Evolutionary conservation across 1,139 yeast genomes (phyloP), one percentile per base, ranked within the genome.

Genomic region (Saccharomyces hybrid): DNA sequence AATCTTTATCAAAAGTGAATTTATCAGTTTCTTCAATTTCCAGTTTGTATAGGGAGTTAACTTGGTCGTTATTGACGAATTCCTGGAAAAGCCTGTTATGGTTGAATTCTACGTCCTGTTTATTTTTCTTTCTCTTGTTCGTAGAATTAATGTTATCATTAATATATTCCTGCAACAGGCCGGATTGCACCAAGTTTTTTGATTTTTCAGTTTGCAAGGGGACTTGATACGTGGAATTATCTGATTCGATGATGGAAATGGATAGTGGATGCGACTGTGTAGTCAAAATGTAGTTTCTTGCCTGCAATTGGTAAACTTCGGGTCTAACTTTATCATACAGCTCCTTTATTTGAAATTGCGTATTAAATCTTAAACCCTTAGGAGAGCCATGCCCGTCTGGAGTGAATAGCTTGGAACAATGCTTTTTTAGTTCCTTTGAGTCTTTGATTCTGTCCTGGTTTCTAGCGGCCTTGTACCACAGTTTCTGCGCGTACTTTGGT

Each of bases 221-320:
- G 26, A 59, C 42, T 47, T 59, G 61, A 50, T 52, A 60, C 2
- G 58, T 16, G 13, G 50, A 51, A 13, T 50, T 47, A 25, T 55
- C 52, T 7, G 54, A 48, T 38, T 58, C 52, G 27, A 63, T 48
- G n/a, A 62, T 54, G 3, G 60, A 59, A 16, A 62, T 19, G 5
- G 67, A 62, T 11, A 57, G n/a, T 2, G 67, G 66, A 32, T 53
- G 56, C 13, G 48, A 41, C 34, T 46, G 27, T 2, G 54, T 46
- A 8, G 60, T 50, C 27, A 57, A 52, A 9, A 63, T 52, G 48
- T 55, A 52, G 34, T 61, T 58, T 52, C 61, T 59, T 2, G 66
- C 63, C 50, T 63, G 67, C 28, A 63, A 47, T 34, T 54, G 58
- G 49, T 56, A 63, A 4, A 63, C 62, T 51, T 63, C 67, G 4